phyloP scores from a whole-genome alignment of 495 filamentous ascomycete species.

The Podospora tetraspora region DNA sequence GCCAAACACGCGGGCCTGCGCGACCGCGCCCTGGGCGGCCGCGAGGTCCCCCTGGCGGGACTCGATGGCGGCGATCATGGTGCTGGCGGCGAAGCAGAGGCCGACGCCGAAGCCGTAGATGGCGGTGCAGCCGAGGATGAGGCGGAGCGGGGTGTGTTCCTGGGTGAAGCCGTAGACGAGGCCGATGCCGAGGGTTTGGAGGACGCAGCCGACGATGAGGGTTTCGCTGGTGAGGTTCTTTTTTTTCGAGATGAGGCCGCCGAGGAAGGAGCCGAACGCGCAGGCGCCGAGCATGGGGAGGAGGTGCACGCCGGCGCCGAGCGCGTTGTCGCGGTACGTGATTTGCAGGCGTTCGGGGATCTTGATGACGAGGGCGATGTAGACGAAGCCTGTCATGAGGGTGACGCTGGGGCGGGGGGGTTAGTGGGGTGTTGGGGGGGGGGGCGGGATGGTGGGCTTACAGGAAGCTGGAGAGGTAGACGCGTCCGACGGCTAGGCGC shows the following conservation, averaged over 20 bases:
- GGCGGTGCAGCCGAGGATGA: conserved; percentile 48
- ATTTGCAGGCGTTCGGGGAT: conserved; percentile 58
- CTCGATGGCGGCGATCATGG: conserved; percentile 48
- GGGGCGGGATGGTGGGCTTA: conserved; percentile 29
- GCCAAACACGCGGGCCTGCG: conserved; percentile 54
- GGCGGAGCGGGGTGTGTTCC: conserved; percentile 26
- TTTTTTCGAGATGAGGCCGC: conserved; percentile 41
- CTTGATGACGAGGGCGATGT: conserved; percentile 51
- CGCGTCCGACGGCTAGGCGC: conserved; percentile 32
- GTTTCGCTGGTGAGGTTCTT: conserved; percentile 47
- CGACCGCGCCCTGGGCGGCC: conserved; percentile 50
- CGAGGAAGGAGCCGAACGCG: conserved; percentile 48
- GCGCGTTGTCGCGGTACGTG: conserved; percentile 44
- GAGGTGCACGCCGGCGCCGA: conserved; percentile 53
- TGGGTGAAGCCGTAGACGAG: conserved; percentile 38
- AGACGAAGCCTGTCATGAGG: conserved; percentile 52
- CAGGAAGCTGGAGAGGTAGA: conserved; percentile 40
- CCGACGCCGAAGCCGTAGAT: conserved; percentile 53
- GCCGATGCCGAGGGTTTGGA: conserved; percentile 50
- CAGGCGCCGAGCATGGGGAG: conserved; percentile 50
- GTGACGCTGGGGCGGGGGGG: conserved; percentile 34
- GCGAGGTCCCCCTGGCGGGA: conserved; percentile 44
- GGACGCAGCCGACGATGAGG: conserved; percentile 41
- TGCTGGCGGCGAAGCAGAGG: conserved; percentile 43
- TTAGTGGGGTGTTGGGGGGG: conserved; percentile 28